Evolutionary conservation across 352 stramenopile species (phyloP).

Genomic region (Pythium phragmitis): DNA sequence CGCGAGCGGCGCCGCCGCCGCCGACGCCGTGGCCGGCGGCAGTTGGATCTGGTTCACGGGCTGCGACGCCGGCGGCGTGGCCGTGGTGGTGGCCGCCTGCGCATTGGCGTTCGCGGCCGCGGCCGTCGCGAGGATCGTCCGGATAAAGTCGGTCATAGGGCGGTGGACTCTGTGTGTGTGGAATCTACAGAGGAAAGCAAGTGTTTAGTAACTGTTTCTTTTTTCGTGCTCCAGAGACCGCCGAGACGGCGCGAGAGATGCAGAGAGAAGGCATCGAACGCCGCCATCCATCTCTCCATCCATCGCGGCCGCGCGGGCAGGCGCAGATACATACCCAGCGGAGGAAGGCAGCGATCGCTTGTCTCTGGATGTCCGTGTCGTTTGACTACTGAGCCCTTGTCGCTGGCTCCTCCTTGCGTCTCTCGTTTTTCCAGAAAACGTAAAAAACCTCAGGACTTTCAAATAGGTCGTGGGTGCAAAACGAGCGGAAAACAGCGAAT

Average conservation of each 20-base stretch:
- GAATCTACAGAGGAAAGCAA: neutral
- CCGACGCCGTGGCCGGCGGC: slow-evolving; percentile 30
- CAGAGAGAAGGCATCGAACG: neutral
- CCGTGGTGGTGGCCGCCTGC: neutral
- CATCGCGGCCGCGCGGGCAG: neutral
- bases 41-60: slow-evolving; percentile 68
- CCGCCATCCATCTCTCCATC: slow-evolving; percentile 11
- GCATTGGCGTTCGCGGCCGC: slow-evolving; percentile 15
- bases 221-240: neutral
- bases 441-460: slow-evolving; percentile 17
- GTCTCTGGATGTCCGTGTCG: slow-evolving; percentile 19
- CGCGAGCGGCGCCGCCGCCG: slow-evolving; percentile 14
- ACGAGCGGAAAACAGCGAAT: slow-evolving; percentile 10
- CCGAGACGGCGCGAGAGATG: neutral
- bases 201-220: neutral
- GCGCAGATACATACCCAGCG: slow-evolving; percentile 9
- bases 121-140: slow-evolving; percentile 65
- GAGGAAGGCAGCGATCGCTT: neutral
- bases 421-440: slow-evolving; percentile 27
- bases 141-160: slow-evolving; percentile 76
- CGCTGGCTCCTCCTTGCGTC: neutral
- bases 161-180: neutral
- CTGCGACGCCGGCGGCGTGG: slow-evolving; percentile 21
- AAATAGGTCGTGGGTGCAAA: neutral
- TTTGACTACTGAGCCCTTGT: slow-evolving; percentile 24